Evolutionary conservation across 192 early-diverging fungal species (phyloP), one percentile per base, ranked within the genome.

Genomic region (Glomus cerebriforme): DNA sequence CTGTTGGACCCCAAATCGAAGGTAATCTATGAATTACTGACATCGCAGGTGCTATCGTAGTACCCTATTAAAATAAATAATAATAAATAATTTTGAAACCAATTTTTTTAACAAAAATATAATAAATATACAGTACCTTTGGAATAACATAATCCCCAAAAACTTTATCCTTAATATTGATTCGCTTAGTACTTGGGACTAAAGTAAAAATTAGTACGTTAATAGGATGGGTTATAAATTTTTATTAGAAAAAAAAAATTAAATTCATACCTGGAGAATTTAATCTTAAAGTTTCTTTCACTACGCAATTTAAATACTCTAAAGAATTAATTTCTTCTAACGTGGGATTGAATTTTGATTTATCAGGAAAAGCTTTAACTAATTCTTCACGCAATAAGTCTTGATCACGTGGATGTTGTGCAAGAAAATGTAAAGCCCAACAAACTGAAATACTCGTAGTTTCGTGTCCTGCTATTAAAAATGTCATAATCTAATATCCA

Each of bases 391-490:
- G n/a, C n/a, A n/a, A n/a, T n/a, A n/a, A n/a, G n/a, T n/a, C n/a
- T n/a, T n/a, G n/a, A n/a, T 90, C 58, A 0, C 82, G 69, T 15
- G 74, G 87, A 39, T 89, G 26, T 32, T 81, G 72, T 26, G 90
- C 85, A 29, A 91, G 79, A 39, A 88, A 75, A 68, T 87, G 81
- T 39, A 91, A 81, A 69, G 85, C 82, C 88, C 88, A 91, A 12
- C 82, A 84, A 22, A 85, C 65, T 0, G 83, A 78, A 7, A 85
- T 81, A 31, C 82, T 83, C 0, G 90, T 90, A 2, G 90, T 91
- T 81, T 90, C 88, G 66, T 91, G 90, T n/a, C 90, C 90, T 17
- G 90, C 90, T 22, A 24, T 24, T 26, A 69, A 24, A 37, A 69
- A 39, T 69, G 67, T 68, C 66, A 68, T 35, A 24, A 39, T 68